These are phyloP conservation scores for Nemania diffusa DNA, from an alignment of 2,329 filamentous ascomycete species.

Conservation along the genomic window DNA sequence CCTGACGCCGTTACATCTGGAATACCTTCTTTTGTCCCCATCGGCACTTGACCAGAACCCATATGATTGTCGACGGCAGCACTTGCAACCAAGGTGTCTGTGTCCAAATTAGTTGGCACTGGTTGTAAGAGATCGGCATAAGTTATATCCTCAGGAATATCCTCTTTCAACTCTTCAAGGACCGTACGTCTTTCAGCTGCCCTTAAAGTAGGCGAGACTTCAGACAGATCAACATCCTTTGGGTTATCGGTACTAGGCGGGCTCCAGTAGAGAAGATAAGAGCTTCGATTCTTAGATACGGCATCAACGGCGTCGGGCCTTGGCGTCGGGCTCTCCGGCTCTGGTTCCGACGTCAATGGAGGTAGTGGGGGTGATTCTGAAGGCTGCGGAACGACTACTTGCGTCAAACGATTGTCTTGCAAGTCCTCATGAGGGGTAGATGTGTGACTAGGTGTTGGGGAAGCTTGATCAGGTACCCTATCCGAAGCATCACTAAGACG, in stretches of 20 bases:
- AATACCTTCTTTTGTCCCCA: conserved; percentile 1
- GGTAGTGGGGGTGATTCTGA: conserved; percentile 33
- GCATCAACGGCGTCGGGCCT: conserved; percentile 54
- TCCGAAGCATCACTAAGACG: conserved; percentile 53
- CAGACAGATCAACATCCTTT: conserved; percentile 32
- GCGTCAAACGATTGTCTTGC: neutral
- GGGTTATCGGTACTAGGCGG: conserved; percentile 49
- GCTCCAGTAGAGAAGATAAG: conserved; percentile 55
- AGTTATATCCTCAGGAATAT: conserved; percentile 7
- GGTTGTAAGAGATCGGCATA: neutral
- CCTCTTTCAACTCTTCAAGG: conserved; percentile 21
- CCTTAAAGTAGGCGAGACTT: conserved; percentile 31
- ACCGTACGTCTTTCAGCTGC: conserved; percentile 21
- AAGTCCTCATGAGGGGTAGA: conserved; percentile 4
- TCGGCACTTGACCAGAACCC: conserved; percentile 2
- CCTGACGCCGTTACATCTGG: conserved; percentile 1
- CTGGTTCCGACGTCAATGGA: conserved; percentile 28
- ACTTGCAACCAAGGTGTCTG: conserved; percentile 23
- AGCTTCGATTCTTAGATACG: conserved; percentile 57
- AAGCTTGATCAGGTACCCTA: conserved; percentile 13
- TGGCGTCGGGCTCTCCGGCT: conserved; percentile 35
- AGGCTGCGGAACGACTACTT: conserved; percentile 3
- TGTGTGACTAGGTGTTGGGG: conserved; percentile 3
- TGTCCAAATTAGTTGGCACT: conserved; percentile 10
- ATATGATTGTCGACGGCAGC: neutral